Percentiles rank a stretch among this genome's conserved stretches.
Evolutionary conservation across 257 asterid species (phyloP).

Genomic region (Nicotiana noctiflora): DNA sequence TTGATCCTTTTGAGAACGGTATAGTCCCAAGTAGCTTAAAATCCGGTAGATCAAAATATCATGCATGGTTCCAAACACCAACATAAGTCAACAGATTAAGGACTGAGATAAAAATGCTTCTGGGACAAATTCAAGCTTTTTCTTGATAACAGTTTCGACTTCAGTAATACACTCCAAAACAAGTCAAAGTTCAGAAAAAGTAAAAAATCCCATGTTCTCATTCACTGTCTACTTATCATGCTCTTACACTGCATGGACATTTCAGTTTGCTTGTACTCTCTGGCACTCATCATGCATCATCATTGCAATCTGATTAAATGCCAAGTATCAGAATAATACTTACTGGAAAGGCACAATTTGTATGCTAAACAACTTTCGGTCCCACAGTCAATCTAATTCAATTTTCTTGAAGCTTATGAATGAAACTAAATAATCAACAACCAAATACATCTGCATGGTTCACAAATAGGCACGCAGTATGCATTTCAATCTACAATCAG

Average conservation of each 20-base stretch:
- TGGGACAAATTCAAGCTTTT: neutral
- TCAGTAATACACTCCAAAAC: neutral
- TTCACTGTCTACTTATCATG: constrained; percentile 29
- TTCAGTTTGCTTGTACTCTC: constrained; percentile 38
- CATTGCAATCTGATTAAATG: constrained; percentile 63
- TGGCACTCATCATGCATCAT: constrained; percentile 65
- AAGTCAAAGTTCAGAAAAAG: constrained; percentile 1
- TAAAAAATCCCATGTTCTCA: constrained; percentile 20
- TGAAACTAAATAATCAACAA: neutral
- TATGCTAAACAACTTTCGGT: neutral
- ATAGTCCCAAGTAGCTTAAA: neutral
- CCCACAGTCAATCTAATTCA: neutral
- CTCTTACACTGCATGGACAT: constrained; percentile 29
- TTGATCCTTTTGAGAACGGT: neutral
- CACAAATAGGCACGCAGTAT: neutral
- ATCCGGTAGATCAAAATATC: neutral
- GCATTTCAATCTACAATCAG: neutral
- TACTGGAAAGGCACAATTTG: neutral
- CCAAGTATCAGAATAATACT: constrained; percentile 33
- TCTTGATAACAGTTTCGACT: neutral
- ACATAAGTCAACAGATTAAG: neutral
- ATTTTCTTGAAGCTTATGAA: neutral
- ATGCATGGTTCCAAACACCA: neutral
- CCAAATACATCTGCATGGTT: constrained; percentile 10
- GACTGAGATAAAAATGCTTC: neutral